Conservation (phyloP, 2,329 filamentous ascomycete species). For the Cercospora citrullina region DNA sequence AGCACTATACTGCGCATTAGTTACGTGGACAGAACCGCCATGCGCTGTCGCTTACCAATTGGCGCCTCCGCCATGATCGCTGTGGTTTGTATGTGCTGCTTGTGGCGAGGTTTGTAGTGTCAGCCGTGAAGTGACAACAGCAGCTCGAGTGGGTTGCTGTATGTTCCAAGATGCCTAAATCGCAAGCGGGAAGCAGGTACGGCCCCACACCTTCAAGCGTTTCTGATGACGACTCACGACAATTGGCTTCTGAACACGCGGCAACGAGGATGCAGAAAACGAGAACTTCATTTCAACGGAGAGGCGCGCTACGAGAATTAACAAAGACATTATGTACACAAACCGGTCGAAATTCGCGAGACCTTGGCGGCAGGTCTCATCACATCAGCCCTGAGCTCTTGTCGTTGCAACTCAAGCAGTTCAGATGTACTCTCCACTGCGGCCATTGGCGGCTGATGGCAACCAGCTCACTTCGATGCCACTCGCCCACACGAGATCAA, state of each 20-base stretch:
- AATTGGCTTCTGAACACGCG: neutral
- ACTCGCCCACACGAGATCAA: conserved; percentile 20
- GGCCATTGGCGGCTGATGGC: conserved; percentile 14
- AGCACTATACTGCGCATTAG: conserved; percentile 65
- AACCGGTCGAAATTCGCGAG: neutral
- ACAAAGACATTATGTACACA: conserved; percentile 36
- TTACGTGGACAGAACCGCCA: conserved; percentile 2
- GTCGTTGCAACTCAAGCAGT: conserved; percentile 20
- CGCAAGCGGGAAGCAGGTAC: conserved; percentile 10
- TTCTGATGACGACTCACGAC: conserved; percentile 6
- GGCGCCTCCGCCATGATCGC: conserved; percentile 51
- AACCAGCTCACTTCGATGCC: conserved; percentile 20
- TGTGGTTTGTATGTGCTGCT: neutral
- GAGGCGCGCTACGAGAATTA: conserved; percentile 29
- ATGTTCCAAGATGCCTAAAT: conserved; percentile 10
- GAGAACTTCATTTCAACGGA: conserved; percentile 6
- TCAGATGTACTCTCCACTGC: conserved; percentile 27
- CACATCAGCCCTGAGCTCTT: conserved; percentile 2
- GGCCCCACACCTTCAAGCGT: conserved; percentile 6
- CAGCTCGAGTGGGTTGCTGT: neutral
- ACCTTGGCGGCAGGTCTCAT: conserved; percentile 10
- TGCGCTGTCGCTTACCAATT: conserved; percentile 44
- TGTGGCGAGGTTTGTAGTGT: neutral
- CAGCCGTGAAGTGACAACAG: neutral
- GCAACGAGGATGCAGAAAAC: neutral